Evolutionary conservation across 1,284 basidiomycete species (phyloP), one percentile per base, ranked within the genome.

Genomic region (Ustilago bromivora): DNA sequence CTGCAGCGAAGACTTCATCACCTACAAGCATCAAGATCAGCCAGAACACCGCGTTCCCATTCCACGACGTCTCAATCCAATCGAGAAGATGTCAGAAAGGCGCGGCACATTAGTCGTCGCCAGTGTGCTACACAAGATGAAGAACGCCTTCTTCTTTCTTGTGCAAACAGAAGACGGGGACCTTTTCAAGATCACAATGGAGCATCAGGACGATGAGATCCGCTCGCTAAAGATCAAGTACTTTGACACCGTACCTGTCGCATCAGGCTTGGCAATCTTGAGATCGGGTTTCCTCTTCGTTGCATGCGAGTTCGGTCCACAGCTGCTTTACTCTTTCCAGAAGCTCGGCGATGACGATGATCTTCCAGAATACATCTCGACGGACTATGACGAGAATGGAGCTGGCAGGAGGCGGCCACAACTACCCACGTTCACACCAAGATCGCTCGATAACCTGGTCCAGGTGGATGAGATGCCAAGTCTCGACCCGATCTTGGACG

Each of bases 301-400:
- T 34, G 84, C 84, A 0, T 76, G 78, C 54, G 84, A 86, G 66
- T 76, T 61, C 10, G 84, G 84, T 15, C 53, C 77, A 12, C 78
- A 83, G 43, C 62, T 78, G 34, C 71, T 86, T 38, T 86, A 86
- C 75, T 83, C 84, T 3, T 86, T 86, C 66, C 82, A 85, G 54
- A 86, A 85, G 63, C 78, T 86, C 8, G 84, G 84, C 36, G 84
- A 86, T 49, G 84, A 86, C 46, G 84, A 86, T 49, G 84, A 84
- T 31, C 23, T 83, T 23, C 79, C 81, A 2, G 83, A 82, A 36
- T 84, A 79, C 61, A 65, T 72, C 15, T 83, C 81, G 15, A 79
- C 71, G 0, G 78, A 82, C 57, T 80, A 80, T 32, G 72, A 76
- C 28, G 71, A 75, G 28, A 63, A 78, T 13, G 84, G 83, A 13